Evolutionary conservation across 2,329 filamentous ascomycete genomes (phyloP).

Genomic region (Colletotrichum karsti): DNA sequence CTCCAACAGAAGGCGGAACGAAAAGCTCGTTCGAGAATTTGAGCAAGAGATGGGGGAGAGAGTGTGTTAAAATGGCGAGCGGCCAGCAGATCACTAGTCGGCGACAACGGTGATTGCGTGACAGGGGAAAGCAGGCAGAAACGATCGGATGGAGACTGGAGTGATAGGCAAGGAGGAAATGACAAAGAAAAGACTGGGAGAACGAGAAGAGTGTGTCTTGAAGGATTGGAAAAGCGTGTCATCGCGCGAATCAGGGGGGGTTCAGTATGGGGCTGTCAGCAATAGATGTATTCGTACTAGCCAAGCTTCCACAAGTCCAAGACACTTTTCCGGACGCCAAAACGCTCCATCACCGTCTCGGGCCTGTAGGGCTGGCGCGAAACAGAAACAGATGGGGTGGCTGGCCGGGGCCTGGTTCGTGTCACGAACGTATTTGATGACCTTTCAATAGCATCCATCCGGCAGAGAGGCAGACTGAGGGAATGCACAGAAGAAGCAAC

Average conservation of each 20-base stretch:
- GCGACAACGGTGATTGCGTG: not conserved
- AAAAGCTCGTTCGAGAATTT: not conserved
- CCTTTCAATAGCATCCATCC: not conserved
- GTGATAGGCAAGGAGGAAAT: not conserved
- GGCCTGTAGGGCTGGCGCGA: constrained; percentile 9
- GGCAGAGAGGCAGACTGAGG: no score
- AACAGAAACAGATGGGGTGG: not conserved
- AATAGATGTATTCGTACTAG: not conserved
- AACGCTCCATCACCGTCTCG: not conserved
- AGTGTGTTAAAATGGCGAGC: not conserved
- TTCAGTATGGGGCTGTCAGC: not conserved
- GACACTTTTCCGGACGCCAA: not conserved
- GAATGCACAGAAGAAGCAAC: not conserved
- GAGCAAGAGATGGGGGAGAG: not conserved
- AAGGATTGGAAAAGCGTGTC: not conserved
- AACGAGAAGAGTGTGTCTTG: not conserved
- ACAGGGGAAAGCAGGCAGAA: not conserved
- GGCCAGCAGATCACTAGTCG: not conserved
- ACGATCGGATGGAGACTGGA: not conserved
- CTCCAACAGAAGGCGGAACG: not conserved
- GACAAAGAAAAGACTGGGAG: not conserved
- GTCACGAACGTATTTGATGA: not conserved
- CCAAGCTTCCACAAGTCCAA: not conserved
- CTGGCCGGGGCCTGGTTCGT: not conserved
- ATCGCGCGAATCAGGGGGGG: constrained; percentile 8